phyloP scores from a whole-genome alignment of 2,329 filamentous ascomycete genomes.

The Magnaporthales sp. region DNA sequence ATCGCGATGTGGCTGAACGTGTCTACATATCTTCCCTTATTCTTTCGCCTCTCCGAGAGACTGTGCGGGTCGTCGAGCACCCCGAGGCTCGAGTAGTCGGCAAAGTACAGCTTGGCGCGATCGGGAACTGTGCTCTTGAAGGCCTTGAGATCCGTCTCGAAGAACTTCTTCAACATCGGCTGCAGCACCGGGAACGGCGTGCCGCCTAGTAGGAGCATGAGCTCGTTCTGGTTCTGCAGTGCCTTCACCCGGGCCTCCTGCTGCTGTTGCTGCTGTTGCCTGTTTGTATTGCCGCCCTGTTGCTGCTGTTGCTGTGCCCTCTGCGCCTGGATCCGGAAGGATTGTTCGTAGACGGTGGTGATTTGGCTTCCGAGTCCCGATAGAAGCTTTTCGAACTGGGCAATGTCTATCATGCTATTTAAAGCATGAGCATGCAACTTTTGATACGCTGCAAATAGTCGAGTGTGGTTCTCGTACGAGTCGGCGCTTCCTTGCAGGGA shows the following conservation, averaged over 20 bases:
- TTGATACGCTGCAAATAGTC: slow-evolving; percentile 48
- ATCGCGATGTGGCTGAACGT: slow-evolving; percentile 53
- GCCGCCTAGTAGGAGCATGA: slow-evolving; percentile 40
- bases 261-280: slow-evolving; percentile 24
- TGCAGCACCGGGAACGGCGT: slow-evolving; percentile 38
- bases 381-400: slow-evolving; percentile 55
- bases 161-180: slow-evolving; percentile 55
- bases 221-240: slow-evolving; percentile 39
- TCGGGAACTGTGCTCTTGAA: slow-evolving; percentile 55
- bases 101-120: slow-evolving; percentile 61
- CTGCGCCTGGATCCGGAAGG: slow-evolving; percentile 36
- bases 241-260: slow-evolving; percentile 35
- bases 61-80: slow-evolving; percentile 49
- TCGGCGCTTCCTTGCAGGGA: slow-evolving; percentile 32
- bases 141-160: slow-evolving; percentile 48
- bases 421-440: slow-evolving; percentile 43
- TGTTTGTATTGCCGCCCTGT: slow-evolving; percentile 13
- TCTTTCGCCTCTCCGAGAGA: slow-evolving; percentile 24
- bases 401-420: slow-evolving; percentile 45
- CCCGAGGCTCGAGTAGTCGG: slow-evolving; percentile 62
- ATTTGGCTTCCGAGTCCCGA: slow-evolving; percentile 38
- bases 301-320: slow-evolving; percentile 24
- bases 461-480: slow-evolving; percentile 21
- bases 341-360: slow-evolving; percentile 38
- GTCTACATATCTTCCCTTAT: slow-evolving; percentile 34